phyloP scores from a whole-genome alignment of 225 moss, liverwort and hornwort genomes.

The Marchantia paleacea region DNA sequence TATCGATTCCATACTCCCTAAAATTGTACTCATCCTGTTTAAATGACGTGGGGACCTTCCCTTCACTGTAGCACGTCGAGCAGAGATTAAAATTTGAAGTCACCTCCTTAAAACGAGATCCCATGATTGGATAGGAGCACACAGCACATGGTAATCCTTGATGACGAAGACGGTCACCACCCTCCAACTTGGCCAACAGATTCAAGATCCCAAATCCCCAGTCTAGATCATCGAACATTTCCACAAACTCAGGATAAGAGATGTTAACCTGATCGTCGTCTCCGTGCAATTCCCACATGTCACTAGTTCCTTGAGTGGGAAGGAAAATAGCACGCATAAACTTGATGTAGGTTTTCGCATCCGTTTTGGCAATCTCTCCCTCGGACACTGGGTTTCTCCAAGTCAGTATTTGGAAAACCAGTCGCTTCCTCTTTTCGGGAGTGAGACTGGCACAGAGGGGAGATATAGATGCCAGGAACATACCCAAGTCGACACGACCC shows the following conservation, averaged over 20 bases:
- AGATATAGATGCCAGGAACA: constrained; percentile 87
- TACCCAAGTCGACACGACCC: constrained; percentile 77
- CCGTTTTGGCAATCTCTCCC: constrained; percentile 74
- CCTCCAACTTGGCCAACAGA: constrained; percentile 76
- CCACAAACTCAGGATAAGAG: constrained; percentile 74
- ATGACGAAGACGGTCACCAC: constrained; percentile 75
- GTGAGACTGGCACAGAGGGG: constrained; percentile 70
- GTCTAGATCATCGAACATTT: constrained; percentile 79
- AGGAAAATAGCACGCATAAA: constrained; percentile 79
- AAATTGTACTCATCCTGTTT: constrained; percentile 83
- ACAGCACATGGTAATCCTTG: constrained; percentile 79
- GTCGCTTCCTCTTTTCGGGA: constrained; percentile 69
- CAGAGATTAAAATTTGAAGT: constrained; percentile 77
- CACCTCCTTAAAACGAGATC: constrained; percentile 82
- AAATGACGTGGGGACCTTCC: constrained; percentile 69
- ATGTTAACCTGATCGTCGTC: constrained; percentile 88
- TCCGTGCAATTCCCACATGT: constrained; percentile 64
- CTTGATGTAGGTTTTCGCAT: constrained; percentile 78
- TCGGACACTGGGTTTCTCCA: constrained; percentile 69
- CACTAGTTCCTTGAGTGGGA: constrained; percentile 75
- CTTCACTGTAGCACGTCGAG: constrained; percentile 84
- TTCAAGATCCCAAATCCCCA: constrained; percentile 96
- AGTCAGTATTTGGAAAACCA: constrained; percentile 73
- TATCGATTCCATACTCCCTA: constrained; percentile 66
- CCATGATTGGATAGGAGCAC: constrained; percentile 82